phyloP scores from a whole-genome alignment of 2,329 filamentous ascomycete species.

The Fusarium lateritium region DNA sequence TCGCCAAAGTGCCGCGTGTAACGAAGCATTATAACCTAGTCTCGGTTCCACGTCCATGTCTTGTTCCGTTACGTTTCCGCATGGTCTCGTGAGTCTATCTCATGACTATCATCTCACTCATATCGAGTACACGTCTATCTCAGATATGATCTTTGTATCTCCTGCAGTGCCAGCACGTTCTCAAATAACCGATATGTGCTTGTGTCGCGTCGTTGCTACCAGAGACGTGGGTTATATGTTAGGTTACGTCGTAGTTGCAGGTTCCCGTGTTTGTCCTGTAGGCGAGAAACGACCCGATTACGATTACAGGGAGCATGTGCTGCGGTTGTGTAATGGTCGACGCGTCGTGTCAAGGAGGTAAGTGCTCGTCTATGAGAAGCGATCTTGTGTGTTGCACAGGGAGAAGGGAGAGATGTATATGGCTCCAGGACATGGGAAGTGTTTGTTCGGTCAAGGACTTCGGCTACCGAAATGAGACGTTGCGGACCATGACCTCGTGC shows the following conservation, averaged over 20 bases:
- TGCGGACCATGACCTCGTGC: neutral
- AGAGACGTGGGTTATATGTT: constrained; percentile 17
- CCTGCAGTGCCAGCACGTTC: neutral
- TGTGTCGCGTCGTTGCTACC: constrained; percentile 35
- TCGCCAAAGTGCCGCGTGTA: neutral
- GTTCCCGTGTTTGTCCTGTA: constrained; percentile 36
- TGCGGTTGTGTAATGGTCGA: constrained; percentile 27
- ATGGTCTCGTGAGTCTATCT: constrained; percentile 2
- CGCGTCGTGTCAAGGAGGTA: constrained; percentile 11
- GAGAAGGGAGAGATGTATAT: too few relatives aligned
- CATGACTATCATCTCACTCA: constrained; percentile 3
- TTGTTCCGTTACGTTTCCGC: constrained; percentile 8
- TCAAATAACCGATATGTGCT: constrained; percentile 15
- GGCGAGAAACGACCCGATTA: constrained; percentile 25
- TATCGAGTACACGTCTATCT: neutral
- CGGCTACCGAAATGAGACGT: constrained; percentile 26
- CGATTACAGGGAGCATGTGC: constrained; percentile 7
- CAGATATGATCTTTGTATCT: neutral
- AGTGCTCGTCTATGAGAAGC: constrained; percentile 30
- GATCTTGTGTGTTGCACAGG: constrained; percentile 13
- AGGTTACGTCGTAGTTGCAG: constrained; percentile 34
- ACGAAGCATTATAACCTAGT: constrained; percentile 4
- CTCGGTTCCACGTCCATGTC: constrained; percentile 3
- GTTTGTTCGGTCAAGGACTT: constrained; percentile 2
- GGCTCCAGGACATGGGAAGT: neutral